These are phyloP conservation scores for Alternaria sp. DNA, from an alignment of 2,329 filamentous ascomycete species.

Conservation along the genomic window DNA sequence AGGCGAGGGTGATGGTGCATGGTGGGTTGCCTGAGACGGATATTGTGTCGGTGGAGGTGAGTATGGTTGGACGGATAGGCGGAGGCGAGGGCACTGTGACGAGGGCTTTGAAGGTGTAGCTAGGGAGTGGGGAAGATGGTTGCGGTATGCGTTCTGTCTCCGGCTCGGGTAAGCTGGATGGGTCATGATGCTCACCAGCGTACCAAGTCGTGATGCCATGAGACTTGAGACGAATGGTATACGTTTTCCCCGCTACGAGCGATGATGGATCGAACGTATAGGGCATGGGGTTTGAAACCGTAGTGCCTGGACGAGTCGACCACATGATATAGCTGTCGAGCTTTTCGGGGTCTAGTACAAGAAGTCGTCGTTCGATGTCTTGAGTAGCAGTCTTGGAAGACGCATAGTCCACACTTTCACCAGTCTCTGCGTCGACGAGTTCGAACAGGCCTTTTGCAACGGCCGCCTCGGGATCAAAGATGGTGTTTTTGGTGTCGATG, in stretches of 20 bases:
- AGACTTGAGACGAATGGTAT: not conserved
- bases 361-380: not conserved
- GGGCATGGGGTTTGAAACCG: not conserved
- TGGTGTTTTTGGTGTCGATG: not conserved
- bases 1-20: not conserved
- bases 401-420: not conserved
- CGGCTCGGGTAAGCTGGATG: not conserved
- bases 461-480: not conserved
- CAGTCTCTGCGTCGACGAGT: not conserved
- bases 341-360: not conserved
- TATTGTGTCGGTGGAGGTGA: not conserved
- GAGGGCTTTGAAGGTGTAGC: not conserved
- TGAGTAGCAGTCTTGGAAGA: not conserved
- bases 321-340: not conserved
- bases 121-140: not conserved
- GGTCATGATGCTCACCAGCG: not conserved
- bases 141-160: not conserved
- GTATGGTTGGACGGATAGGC: not conserved
- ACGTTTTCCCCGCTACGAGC: not conserved
- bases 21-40: not conserved
- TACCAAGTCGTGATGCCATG: not conserved
- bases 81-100: accelerated
- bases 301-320: not conserved
- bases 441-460: not conserved
- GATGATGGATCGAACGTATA: not conserved